phyloP scores from a whole-genome alignment of 345 rosid genomes.

The Hibiscus trionum region DNA sequence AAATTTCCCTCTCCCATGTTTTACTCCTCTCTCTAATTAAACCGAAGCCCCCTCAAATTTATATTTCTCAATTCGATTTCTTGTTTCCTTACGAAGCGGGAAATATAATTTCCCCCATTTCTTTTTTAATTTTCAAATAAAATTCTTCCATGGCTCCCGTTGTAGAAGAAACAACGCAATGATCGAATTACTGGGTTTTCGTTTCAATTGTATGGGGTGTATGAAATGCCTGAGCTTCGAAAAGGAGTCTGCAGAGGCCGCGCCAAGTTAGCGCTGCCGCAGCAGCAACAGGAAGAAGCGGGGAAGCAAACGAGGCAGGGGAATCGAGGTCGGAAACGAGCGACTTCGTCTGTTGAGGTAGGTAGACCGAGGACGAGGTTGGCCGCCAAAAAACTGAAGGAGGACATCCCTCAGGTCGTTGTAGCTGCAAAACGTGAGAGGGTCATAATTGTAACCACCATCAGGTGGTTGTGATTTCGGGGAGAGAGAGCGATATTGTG shows the following conservation, averaged over 20 bases:
- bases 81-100: not conserved
- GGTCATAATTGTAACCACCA: not conserved
- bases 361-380: conserved; percentile 56
- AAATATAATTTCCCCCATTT: not conserved
- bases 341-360: conserved; percentile 28
- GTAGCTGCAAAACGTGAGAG: conserved; percentile 6
- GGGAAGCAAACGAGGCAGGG: conserved; percentile 18
- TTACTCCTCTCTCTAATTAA: not conserved
- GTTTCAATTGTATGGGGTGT: conserved; percentile 65
- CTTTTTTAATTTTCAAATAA: not conserved
- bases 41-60: not conserved
- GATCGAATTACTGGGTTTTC: conserved; percentile 31
- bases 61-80: not conserved
- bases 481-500: conserved; percentile 24
- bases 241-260: conserved; percentile 71
- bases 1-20: not conserved
- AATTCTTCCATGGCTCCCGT: conserved; percentile 16
- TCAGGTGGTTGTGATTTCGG: conserved; percentile 23
- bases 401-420: conserved; percentile 14
- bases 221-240: conserved; percentile 89
- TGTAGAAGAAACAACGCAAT: conserved; percentile 26
- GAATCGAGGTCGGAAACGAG: conserved; percentile 29
- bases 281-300: not conserved
- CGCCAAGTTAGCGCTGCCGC: conserved; percentile 23
- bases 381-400: conserved; percentile 36